Evolutionary conservation across 768 basidiomycete genomes (phyloP).

Genomic region (Tulasnella sp.): DNA sequence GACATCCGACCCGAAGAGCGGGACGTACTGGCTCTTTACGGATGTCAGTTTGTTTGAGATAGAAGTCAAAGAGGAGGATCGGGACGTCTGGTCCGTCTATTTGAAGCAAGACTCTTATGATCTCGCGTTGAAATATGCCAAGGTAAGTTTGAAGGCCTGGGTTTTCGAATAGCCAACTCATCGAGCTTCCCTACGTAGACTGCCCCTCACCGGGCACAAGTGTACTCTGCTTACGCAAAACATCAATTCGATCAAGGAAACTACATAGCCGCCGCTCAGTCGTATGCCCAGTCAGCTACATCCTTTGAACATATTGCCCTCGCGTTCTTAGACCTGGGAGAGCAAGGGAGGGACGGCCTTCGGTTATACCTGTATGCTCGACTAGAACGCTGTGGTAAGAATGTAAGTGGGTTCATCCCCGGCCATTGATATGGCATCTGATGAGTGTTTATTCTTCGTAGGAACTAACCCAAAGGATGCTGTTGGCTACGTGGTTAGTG

Average conservation of each 20-base stretch:
- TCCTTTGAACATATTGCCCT: conserved; percentile 87
- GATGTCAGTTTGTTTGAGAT: conserved; percentile 83
- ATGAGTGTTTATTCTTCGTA: conserved; percentile 23
- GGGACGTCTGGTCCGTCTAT: conserved; percentile 91
- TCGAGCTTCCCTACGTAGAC: conserved; percentile 39
- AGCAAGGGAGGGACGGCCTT: conserved; percentile 63
- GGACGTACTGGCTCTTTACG: conserved; percentile 92
- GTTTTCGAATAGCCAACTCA: background rate
- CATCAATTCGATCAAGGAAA: conserved; percentile 64
- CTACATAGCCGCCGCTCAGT: conserved; percentile 86
- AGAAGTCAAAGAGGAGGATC: conserved; percentile 72
- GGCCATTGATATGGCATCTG: background rate
- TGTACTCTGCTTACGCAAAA: conserved; percentile 75
- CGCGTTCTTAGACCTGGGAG: conserved; percentile 78
- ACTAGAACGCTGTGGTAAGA: conserved; percentile 73
- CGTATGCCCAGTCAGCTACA: conserved; percentile 79
- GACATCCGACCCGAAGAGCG: conserved; percentile 71
- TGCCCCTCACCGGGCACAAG: conserved; percentile 72
- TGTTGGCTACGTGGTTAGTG: conserved; percentile 96
- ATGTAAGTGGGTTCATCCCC: conserved; percentile 35
- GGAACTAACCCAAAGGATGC: conserved; percentile 92
- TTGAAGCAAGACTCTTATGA: conserved; percentile 68
- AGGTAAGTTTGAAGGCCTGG: conserved; percentile 36
- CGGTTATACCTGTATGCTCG: conserved; percentile 81
- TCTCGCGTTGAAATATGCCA: conserved; percentile 67